Conservation (phyloP, 2,329 filamentous ascomycete species). For the Hymenoscyphus occultus region DNA sequence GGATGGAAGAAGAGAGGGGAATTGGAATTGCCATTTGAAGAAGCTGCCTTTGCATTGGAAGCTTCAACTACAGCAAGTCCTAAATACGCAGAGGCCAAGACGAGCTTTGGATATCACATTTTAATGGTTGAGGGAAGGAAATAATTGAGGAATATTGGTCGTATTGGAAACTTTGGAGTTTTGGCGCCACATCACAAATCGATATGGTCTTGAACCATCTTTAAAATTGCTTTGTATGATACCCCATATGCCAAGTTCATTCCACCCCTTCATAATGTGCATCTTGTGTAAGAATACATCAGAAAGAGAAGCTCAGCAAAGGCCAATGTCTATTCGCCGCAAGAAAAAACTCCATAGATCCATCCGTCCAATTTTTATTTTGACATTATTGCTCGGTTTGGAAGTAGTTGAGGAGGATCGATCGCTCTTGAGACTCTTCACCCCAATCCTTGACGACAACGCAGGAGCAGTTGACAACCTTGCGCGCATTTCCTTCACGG, state of each 20-base stretch:
- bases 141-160: conserved; percentile 21
- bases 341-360: conserved; percentile 30
- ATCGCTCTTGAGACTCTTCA: conserved; percentile 99
- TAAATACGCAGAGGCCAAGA: conserved; percentile 69
- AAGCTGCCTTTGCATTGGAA: conserved; percentile 67
- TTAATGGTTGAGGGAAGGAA: conserved; percentile 61
- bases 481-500: conserved; percentile 98
- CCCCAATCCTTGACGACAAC: conserved; percentile 99
- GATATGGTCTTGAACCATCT: conserved; percentile 6
- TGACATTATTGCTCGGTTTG: conserved; percentile 71
- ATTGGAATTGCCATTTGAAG: conserved; percentile 67
- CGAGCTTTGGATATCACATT: conserved; percentile 74
- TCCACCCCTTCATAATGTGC: conserved; percentile 32
- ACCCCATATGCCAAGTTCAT: conserved; percentile 35
- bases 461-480: conserved; percentile 99
- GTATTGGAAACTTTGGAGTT: conserved; percentile 4
- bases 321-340: conserved; percentile 33
- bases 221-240: conserved; percentile 6
- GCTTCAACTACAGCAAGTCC: conserved; percentile 62
- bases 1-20: conserved; percentile 71
- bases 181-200: conserved; percentile 9
- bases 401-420: conserved; percentile 99
- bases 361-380: conserved; percentile 23
- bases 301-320: conserved; percentile 29
- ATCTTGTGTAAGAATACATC: conserved; percentile 36